Base-by-base conservation (phyloP, 495 filamentous ascomycete species). In the Penicillium simplicissimum region DNA sequence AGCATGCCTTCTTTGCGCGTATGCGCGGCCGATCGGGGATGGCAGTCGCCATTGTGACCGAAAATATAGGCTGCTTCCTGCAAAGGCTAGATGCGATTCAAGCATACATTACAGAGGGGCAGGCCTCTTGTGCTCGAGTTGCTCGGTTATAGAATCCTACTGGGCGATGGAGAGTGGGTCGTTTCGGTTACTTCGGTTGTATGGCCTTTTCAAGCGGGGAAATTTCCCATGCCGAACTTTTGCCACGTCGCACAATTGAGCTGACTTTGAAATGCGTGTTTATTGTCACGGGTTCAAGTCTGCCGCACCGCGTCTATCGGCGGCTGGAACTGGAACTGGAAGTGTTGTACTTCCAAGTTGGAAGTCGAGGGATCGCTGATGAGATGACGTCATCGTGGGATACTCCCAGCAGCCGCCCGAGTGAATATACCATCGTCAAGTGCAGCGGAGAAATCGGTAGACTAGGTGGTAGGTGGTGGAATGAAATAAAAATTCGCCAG, bases 1-100 rank as follows among this genome's bases (percentile, higher is more conserved):
- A 59, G 58, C 79, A 82, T 2, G 79, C 79, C 63, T 74, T 75
- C 52, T 75, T 77, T 28, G 79, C 78, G 51, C 79, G 68, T n/a
- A 63, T 67, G 21, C 67, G 64, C 28, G 62, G 62, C n/a, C 62
- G 63, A 35, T 68, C 64, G 7, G 57, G n/a, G 17, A 21, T 60
- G 11, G 34, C 21, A 4, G 42, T 53, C 35, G 56, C 62, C 65
- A 67, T 67, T 13, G n/a, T 63, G n/a, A 8, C 17, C 1, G 43
- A 47, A n/a, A 14, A 58, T 38, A 59, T 63, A 63, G 64, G 64
- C 64, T 66, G 64, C 42, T 59, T 66, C 51, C 25, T 6, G 28
- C 3, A 14, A 15, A 25, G 48, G 45, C 25, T 37, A 36, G 47
- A 25, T 57, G 6, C 33, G 14, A 58, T 31, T 53, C 25, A 21